Evolutionary conservation across 2,329 filamentous ascomycete species (phyloP), one percentile per base, ranked within the genome.

Genomic region (Penicillium glabrum): DNA sequence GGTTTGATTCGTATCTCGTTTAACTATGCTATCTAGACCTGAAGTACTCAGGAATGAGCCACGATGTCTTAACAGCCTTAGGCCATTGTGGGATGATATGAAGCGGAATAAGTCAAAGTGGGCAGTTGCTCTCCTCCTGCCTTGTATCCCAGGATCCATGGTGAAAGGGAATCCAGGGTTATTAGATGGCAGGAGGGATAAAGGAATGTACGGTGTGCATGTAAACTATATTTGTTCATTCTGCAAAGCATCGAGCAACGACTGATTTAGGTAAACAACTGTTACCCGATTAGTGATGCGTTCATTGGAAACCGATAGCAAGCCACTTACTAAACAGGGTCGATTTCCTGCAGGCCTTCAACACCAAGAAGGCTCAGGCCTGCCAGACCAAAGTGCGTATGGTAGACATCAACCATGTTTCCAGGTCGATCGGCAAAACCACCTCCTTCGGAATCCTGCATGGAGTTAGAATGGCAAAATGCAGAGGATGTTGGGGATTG

Each of bases 351-450:
- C 44, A 97, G 76, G 1, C 87, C 91, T 7, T 89, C 86, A 68
- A 89, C 90, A 11, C 86, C 86, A 27, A 98, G 78, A 54, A 99
- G 82, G 71, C 92, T 96, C 64, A 99, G 77, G 2, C 95, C 95
- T 21, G 93, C 90, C 61, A 97, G 77, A 24, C 91, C 92, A 73
- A 99, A 99, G 52, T 87, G 80, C 0, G 95, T 98, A 71, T 99
- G 95, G 80, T 96, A 99, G 33, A 99, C 93, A 79, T 99, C 95
- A 23, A 97, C 93, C 88, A 93, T 92, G 69, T 99, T 88, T 26
- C 90, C 93, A 10, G 95, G 93, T 59, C 93, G 82, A 77, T 99
- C 95, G 5, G 93, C 88, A 63, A 99, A 85, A 11, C 95, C 95
- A 26, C 95, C 95, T 29, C 83, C 77, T 56, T 96, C 89, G 1